These are phyloP conservation scores for Sphaerulina vaccinii DNA, from an alignment of 2,329 filamentous ascomycete genomes.

Conservation along the genomic window DNA sequence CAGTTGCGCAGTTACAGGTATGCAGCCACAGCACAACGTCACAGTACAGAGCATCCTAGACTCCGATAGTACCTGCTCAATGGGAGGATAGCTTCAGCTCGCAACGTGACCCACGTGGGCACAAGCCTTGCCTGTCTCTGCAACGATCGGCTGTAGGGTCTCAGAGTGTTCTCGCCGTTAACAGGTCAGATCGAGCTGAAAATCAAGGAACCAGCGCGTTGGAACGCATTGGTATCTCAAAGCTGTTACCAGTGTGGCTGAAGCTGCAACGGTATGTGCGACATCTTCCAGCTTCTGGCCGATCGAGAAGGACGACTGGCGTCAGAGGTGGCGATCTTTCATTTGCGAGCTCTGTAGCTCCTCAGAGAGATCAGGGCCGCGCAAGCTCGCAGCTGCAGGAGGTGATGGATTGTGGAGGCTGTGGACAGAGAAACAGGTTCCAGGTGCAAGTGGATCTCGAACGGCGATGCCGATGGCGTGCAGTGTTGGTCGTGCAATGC, in stretches of 20 bases:
- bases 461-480: too few species aligned
- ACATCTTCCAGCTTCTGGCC: background rate
- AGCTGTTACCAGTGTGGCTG: background rate
- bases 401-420: background rate
- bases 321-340: background rate
- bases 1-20: slow-evolving; percentile 3
- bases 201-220: slow-evolving; percentile 3
- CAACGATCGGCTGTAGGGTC: slow-evolving; percentile 7
- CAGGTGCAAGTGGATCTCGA: background rate
- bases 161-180: background rate
- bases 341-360: background rate
- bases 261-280: background rate
- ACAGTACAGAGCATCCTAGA: background rate
- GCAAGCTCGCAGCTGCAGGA: background rate
- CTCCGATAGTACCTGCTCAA: background rate
- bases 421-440: background rate
- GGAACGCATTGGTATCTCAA: background rate
- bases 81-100: background rate
- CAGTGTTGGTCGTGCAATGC: too few species aligned
- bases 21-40: slow-evolving; percentile 54
- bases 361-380: background rate
- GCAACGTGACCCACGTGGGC: slow-evolving; percentile 1
- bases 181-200: background rate
- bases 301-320: background rate
- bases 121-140: background rate